phyloP scores from a whole-genome alignment of 1,139 yeast species.

The Zygosaccharomyces pseudobailii region DNA sequence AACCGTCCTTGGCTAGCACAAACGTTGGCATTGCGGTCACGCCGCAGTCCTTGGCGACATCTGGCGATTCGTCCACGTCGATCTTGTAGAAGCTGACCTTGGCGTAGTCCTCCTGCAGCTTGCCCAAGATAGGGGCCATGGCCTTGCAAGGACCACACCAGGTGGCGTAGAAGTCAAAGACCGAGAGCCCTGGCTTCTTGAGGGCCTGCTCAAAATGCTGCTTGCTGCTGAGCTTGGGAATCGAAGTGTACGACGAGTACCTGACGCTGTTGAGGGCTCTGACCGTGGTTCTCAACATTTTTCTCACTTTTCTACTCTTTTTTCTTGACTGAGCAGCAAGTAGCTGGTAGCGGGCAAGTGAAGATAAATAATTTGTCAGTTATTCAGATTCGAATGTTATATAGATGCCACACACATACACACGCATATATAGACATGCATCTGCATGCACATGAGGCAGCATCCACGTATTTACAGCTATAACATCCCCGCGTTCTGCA shows the following conservation, averaged over 20 bases:
- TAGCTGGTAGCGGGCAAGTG: background rate
- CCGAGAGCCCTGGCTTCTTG: conserved; percentile 48
- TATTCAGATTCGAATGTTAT: no score
- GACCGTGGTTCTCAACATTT: conserved; percentile 1
- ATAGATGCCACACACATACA: no score
- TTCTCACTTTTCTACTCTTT: background rate
- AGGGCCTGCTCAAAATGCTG: conserved; percentile 46
- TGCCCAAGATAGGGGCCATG: conserved; percentile 72
- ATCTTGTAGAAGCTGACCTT: conserved; percentile 68
- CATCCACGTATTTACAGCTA: conserved; percentile 4
- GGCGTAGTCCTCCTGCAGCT: conserved; percentile 45
- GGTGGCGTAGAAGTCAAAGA: conserved; percentile 80
- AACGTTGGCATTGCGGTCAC: conserved; percentile 89
- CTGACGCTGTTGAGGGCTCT: conserved; percentile 3
- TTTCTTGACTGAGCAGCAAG: background rate
- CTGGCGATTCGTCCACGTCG: conserved; percentile 70
- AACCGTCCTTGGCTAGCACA: conserved; percentile 64
- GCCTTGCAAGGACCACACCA: conserved; percentile 97
- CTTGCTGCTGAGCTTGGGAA: conserved; percentile 19
- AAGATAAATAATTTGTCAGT: background rate
- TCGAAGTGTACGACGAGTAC: conserved; percentile 9
- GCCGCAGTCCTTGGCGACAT: conserved; percentile 63
- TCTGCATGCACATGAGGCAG: no score
- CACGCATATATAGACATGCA: no score
- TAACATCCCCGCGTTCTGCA: conserved; percentile 20